Conservation (phyloP, 306 rosid species). For the Vigna unguiculata region DNA sequence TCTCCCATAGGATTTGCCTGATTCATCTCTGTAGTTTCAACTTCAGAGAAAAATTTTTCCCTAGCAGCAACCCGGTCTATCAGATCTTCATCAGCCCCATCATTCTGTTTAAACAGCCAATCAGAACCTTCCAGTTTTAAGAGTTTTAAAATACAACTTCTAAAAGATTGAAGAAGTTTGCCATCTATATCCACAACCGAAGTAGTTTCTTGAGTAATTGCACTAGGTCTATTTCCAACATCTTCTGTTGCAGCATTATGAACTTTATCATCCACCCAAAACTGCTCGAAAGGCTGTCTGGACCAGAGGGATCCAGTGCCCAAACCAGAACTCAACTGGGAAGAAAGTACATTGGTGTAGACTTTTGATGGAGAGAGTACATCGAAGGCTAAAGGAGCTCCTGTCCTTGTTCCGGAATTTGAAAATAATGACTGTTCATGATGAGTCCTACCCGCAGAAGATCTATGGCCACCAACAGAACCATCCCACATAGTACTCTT, state of each 20-base stretch:
- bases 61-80: constrained; percentile 87
- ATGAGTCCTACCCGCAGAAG: constrained; percentile 50
- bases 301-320: constrained; percentile 84
- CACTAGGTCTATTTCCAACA: constrained; percentile 44
- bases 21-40: constrained; percentile 74
- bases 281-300: constrained; percentile 92
- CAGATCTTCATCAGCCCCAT: constrained; percentile 93
- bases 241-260: constrained; percentile 37
- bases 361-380: constrained; percentile 71
- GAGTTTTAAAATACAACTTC: constrained; percentile 82
- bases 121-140: constrained; percentile 93
- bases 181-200: constrained; percentile 65
- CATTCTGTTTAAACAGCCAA: constrained; percentile 87
- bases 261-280: constrained; percentile 72
- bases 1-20: constrained; percentile 56
- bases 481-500: constrained; percentile 64
- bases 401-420: constrained; percentile 60
- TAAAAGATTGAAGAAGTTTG: constrained; percentile 81
- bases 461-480: constrained; percentile 66
- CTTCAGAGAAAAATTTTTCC: constrained; percentile 79
- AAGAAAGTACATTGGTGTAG: constrained; percentile 58
- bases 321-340: constrained; percentile 65
- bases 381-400: constrained; percentile 76
- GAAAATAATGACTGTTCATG: constrained; percentile 57
- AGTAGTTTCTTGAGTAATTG: constrained; percentile 58